Evolutionary conservation across 495 filamentous ascomycete genomes (phyloP), one percentile per base, ranked within the genome.

Genomic region (Elaphomyces granulatus): DNA sequence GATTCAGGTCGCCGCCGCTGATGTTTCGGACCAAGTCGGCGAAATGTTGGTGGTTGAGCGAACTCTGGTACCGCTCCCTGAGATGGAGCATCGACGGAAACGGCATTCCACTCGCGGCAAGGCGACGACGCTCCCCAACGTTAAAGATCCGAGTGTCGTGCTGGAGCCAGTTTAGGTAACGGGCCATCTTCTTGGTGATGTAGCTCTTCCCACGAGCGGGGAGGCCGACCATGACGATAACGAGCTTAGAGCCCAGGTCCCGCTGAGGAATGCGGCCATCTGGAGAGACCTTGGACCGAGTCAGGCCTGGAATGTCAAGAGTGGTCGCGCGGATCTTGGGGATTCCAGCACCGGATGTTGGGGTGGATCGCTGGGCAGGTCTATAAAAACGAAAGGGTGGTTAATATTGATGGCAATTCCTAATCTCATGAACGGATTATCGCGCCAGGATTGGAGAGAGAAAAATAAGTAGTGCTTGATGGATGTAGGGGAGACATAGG

Each of bases 151-250:
- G 70, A 15, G 85, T 84, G 47, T 94, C 81, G 53, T 98, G 90
- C 48, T 98, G 90, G 36, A 94, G 77, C 90, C 90, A 98, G 40
- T 92, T 87, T 16, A 98, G 64, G 49, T 98, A 98, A 36, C 90
- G 75, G 17, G 87, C 81, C 34, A 98, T 70, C 66, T 98, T 98
- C 68, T 94, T 95, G 39, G 88, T 95, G 49, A 98, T 87, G 60
- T 98, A 98, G 41, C 86, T 94, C 62, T 98, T 98, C 39, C 90
- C 90, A 44, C 90, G 66, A 1, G 90, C 90, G 0, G 90, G 90
- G 37, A 98, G 68, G 43, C 90, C 90, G 36, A 98, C 90, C 90
- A 98, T 98, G 50, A 96, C 80, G 52, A 98, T 90, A 50, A 95
- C 87, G 48, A 96, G 67, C 66, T 98, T 98, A 14, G 88, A 77